A percentile compares a stretch with the other conserved stretches of the same genome.
Evolutionary conservation across 2,329 filamentous ascomycete genomes (phyloP).

Genomic region (Ceratocystiopsis minuta): DNA sequence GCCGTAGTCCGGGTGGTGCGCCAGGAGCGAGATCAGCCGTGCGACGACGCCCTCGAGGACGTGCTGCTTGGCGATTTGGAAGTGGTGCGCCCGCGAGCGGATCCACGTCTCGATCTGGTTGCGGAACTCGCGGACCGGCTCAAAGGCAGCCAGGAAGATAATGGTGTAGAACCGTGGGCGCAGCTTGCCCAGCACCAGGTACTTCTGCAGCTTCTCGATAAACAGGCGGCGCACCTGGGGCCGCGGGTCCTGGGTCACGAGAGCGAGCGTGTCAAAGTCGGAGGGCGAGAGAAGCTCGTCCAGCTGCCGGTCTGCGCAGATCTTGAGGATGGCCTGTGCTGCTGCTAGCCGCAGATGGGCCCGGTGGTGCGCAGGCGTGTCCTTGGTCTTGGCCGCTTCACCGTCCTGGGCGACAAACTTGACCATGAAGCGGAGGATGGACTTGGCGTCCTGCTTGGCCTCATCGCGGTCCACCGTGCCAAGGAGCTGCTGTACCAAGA

Average conservation of each 20-base stretch:
- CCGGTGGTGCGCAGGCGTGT: slow-evolving; percentile 63
- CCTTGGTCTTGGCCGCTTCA: slow-evolving; percentile 56
- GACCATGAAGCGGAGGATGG: slow-evolving; percentile 61
- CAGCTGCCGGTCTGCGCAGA: slow-evolving; percentile 59
- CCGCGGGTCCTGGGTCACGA: slow-evolving; percentile 63
- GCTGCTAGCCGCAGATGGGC: slow-evolving; percentile 67
- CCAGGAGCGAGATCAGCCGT: slow-evolving; percentile 69
- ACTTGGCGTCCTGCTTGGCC: slow-evolving; percentile 29
- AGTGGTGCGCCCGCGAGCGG: slow-evolving; percentile 55
- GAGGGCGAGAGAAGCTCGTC: slow-evolving; percentile 55
- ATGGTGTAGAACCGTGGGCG: slow-evolving; percentile 71
- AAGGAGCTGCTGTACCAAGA: slow-evolving; percentile 71
- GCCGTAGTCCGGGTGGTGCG: slow-evolving; percentile 84
- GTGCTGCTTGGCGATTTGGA: slow-evolving; percentile 38
- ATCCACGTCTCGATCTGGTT: slow-evolving; percentile 74
- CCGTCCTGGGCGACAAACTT: slow-evolving; percentile 58
- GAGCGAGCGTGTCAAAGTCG: slow-evolving; percentile 67
- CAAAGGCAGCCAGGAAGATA: slow-evolving; percentile 79
- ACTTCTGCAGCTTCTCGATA: slow-evolving; percentile 75
- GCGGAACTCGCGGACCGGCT: slow-evolving; percentile 56
- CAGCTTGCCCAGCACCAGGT: slow-evolving; percentile 56
- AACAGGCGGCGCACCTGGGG: slow-evolving; percentile 62
- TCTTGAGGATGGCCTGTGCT: slow-evolving; percentile 64
- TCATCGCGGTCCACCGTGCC: slow-evolving; percentile 32
- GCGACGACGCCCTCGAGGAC: slow-evolving; percentile 68